Evolutionary conservation across 2,329 filamentous ascomycete species (phyloP).

Genomic region (Alternaria burnsii): DNA sequence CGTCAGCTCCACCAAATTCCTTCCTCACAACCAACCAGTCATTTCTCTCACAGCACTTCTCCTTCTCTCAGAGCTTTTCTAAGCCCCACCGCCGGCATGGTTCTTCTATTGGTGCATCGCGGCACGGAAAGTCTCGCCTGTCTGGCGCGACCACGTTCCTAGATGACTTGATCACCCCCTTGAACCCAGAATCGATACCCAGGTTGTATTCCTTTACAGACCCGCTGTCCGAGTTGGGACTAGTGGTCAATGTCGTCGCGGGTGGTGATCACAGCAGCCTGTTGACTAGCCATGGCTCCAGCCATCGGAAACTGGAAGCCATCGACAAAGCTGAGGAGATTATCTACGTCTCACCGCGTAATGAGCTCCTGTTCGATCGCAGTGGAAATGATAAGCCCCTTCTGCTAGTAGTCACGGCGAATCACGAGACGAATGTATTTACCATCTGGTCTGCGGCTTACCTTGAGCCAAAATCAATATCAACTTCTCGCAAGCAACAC

Average conservation of each 20-base stretch:
- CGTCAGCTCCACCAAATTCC: slow-evolving; percentile 77
- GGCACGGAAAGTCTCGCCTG: slow-evolving; percentile 32
- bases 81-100: slow-evolving; percentile 40
- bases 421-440: slow-evolving; percentile 77
- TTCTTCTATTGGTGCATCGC: slow-evolving; percentile 39
- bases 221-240: slow-evolving; percentile 83
- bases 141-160: slow-evolving; percentile 38
- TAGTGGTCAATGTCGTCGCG: slow-evolving; percentile 67
- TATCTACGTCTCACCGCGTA: slow-evolving; percentile 77
- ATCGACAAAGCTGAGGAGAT: slow-evolving; percentile 83
- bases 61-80: slow-evolving; percentile 55
- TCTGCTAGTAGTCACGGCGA: slow-evolving; percentile 81
- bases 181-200: slow-evolving; percentile 65
- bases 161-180: slow-evolving; percentile 40
- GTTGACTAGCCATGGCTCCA: slow-evolving; percentile 41
- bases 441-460: slow-evolving; percentile 88
- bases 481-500: slow-evolving; percentile 52
- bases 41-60: slow-evolving; percentile 64
- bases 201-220: slow-evolving; percentile 85
- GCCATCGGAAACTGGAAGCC: slow-evolving; percentile 59
- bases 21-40: slow-evolving; percentile 67
- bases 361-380: slow-evolving; percentile 62
- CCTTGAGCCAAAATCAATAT: slow-evolving; percentile 69
- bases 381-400: slow-evolving; percentile 59
- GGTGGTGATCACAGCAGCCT: slow-evolving; percentile 40